These are phyloP conservation scores for Trichosporon asahii DNA, from an alignment of 1,284 basidiomycete genomes.

Conservation along the genomic window DNA sequence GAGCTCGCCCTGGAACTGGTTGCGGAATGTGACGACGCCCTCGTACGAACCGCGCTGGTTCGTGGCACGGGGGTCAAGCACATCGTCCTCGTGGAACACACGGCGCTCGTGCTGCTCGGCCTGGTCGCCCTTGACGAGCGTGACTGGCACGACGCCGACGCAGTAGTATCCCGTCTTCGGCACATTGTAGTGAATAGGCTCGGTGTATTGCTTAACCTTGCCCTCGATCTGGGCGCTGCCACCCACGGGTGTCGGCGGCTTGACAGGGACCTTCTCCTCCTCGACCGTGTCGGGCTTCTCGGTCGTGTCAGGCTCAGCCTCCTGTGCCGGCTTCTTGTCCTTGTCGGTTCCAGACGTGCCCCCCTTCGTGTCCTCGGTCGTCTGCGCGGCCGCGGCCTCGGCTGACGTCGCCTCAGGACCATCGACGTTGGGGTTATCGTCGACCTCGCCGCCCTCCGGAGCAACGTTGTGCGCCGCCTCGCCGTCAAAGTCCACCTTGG, in stretches of 20 bases:
- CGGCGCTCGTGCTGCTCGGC: background rate
- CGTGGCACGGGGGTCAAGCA: slow-evolving; percentile 34
- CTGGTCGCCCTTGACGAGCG: slow-evolving; percentile 53
- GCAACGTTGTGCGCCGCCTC: background rate
- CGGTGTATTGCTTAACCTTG: slow-evolving; percentile 27
- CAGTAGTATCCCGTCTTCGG: slow-evolving; percentile 90
- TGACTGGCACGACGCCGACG: slow-evolving; percentile 82
- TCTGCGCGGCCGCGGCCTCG: background rate
- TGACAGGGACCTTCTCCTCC: background rate
- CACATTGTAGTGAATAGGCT: slow-evolving; percentile 67
- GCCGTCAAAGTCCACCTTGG: background rate
- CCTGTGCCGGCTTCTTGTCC: background rate
- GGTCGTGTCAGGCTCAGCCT: background rate
- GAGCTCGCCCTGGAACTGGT: slow-evolving; percentile 82
- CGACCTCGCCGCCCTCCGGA: background rate
- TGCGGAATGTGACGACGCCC: slow-evolving; percentile 79
- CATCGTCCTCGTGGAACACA: background rate
- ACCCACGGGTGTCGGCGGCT: background rate
- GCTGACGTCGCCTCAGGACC: background rate
- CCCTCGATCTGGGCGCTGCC: background rate
- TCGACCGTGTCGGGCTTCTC: slow-evolving; percentile 11
- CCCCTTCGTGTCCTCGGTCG: background rate
- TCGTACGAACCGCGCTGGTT: slow-evolving; percentile 71
- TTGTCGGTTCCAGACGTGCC: background rate
- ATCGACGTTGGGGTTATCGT: slow-evolving; percentile 1